Conservation (phyloP, 495 filamentous ascomycete species). For the Chaetomium tenue region DNA sequence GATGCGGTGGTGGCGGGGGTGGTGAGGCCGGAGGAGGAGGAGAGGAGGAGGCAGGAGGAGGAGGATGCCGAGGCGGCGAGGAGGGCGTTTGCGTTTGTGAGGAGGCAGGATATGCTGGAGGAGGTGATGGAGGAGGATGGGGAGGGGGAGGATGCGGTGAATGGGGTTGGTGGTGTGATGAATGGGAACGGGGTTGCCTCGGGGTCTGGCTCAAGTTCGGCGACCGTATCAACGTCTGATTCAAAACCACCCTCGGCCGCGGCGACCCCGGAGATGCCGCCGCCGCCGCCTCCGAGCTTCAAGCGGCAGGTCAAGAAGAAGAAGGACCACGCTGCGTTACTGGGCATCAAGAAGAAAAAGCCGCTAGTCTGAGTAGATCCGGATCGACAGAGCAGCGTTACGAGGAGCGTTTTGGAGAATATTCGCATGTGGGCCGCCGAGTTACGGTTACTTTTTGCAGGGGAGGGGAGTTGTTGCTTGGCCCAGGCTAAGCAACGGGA, state of each 20-base stretch:
- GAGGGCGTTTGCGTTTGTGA: slow-evolving; percentile 67
- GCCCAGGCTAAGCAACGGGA: neutral
- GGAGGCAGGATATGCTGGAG: slow-evolving; percentile 45
- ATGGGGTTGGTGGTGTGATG: slow-evolving; percentile 15
- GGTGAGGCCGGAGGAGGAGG: slow-evolving; percentile 46
- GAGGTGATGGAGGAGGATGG: slow-evolving; percentile 48
- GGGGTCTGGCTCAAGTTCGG: slow-evolving; percentile 28
- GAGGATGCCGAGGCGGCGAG: slow-evolving; percentile 86
- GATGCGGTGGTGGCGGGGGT: slow-evolving; percentile 44
- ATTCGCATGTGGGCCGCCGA: neutral
- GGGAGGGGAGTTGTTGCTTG: slow-evolving; percentile 7
- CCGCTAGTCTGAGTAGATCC: slow-evolving; percentile 19
- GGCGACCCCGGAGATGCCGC: slow-evolving; percentile 29
- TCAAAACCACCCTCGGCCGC: slow-evolving; percentile 20
- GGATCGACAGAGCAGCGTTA: neutral
- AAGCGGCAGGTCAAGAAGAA: slow-evolving; percentile 79
- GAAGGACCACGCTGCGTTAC: slow-evolving; percentile 64
- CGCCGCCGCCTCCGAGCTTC: slow-evolving; percentile 63
- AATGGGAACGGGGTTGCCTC: slow-evolving; percentile 20
- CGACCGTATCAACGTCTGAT: slow-evolving; percentile 27
- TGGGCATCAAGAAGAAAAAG: slow-evolving; percentile 93
- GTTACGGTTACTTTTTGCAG: neutral
- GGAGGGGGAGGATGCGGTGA: slow-evolving; percentile 10
- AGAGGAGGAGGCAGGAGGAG: slow-evolving; percentile 63
- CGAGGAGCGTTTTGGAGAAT: neutral